Conservation (phyloP, 177 flowering plant species). For the Telopea speciosissima region DNA sequence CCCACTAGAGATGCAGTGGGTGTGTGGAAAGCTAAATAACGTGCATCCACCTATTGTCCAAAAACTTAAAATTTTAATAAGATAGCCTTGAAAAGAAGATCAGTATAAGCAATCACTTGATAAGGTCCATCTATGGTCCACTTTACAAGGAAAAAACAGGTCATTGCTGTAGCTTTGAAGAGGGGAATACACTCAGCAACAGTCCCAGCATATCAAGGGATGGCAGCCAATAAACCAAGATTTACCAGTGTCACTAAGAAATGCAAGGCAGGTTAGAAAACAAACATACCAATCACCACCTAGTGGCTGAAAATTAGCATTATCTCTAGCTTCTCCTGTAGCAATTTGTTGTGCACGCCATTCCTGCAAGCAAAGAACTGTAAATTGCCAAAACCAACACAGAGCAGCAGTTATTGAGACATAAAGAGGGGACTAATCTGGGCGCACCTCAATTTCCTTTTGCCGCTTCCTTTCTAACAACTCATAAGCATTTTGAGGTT, state of each 20-base stretch:
- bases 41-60: background rate
- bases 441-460: constrained; percentile 76
- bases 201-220: background rate
- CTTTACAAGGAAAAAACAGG: too few species aligned
- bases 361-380: constrained; percentile 43
- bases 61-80: background rate
- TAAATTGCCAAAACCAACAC: constrained; percentile 8
- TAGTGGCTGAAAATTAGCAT: constrained; percentile 96
- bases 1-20: background rate
- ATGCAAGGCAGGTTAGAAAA: background rate
- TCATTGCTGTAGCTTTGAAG: too few species aligned
- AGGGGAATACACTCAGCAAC: background rate
- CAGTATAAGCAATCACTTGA: too few species aligned
- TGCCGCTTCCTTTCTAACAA: constrained; percentile 74
- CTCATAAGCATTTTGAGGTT: constrained; percentile 67
- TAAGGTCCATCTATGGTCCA: too few species aligned
- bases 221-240: background rate
- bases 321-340: constrained; percentile 86
- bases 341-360: constrained; percentile 89
- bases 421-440: background rate
- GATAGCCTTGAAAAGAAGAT: background rate
- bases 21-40: background rate
- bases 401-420: background rate
- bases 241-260: background rate
- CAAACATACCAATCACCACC: constrained; percentile 88